Evolutionary conservation across 2,329 filamentous ascomycete genomes (phyloP).

Genomic region (Coniella lustricola): DNA sequence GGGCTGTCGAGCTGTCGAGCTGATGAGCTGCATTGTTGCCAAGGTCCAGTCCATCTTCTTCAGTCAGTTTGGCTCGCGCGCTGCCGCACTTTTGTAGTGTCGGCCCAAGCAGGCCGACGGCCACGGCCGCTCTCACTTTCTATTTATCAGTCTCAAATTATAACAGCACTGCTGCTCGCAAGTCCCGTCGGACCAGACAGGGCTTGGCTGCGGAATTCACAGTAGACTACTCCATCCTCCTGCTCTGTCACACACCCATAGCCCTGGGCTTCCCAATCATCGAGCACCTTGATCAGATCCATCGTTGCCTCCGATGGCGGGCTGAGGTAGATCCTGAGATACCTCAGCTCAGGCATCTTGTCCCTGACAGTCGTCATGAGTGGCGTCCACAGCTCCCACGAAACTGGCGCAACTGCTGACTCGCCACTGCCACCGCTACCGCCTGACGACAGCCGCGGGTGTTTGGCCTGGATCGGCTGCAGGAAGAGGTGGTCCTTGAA

Average conservation of each 20-base stretch:
- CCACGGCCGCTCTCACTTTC: too few relatives aligned
- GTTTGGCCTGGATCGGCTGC: slow-evolving; percentile 6
- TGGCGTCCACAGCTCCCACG: slow-evolving; percentile 13
- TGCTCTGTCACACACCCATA: slow-evolving; percentile 8
- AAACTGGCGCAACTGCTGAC: slow-evolving; percentile 6
- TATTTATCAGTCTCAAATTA: too few relatives aligned
- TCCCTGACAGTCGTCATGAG: slow-evolving; percentile 10
- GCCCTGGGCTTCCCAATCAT: slow-evolving; percentile 6
- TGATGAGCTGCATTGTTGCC: too few relatives aligned
- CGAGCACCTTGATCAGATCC: slow-evolving; percentile 5
- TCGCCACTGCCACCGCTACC: neutral
- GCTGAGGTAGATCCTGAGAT: slow-evolving; percentile 4
- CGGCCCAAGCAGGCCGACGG: too few relatives aligned
- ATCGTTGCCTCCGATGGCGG: neutral
- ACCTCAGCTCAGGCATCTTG: slow-evolving; percentile 8
- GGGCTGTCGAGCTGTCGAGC: too few relatives aligned
- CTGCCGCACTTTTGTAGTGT: too few relatives aligned
- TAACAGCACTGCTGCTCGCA: neutral
- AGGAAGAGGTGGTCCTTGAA: slow-evolving; percentile 22
- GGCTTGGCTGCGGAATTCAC: neutral
- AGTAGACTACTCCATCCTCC: slow-evolving; percentile 6
- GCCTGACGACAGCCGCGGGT: slow-evolving; percentile 7
- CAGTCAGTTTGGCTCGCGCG: too few relatives aligned
- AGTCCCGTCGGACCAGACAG: neutral
- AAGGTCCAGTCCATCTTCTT: too few relatives aligned